Percentiles rank a stretch among this genome's conserved stretches.
These are phyloP conservation scores for Puccinia sorghi DNA, from an alignment of 1,284 basidiomycete genomes.

Conservation along the genomic window DNA sequence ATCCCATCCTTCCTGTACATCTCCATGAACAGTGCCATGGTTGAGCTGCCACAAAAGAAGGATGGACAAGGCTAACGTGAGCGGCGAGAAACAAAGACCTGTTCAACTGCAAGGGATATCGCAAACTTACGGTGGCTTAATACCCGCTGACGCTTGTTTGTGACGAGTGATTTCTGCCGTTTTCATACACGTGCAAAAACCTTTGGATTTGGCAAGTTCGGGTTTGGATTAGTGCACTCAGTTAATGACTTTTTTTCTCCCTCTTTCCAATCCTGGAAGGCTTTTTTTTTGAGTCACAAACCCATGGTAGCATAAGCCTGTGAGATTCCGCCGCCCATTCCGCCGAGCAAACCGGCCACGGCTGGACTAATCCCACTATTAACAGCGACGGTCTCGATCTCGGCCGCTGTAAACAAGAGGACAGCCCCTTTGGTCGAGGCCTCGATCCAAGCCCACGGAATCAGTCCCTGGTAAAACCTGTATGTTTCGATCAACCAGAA, in stretches of 20 bases:
- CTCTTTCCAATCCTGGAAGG: background rate
- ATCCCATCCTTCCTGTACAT: constrained; percentile 93
- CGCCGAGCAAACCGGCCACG: constrained; percentile 83
- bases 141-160: constrained; percentile 86
- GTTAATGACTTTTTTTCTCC: background rate
- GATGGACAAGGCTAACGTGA: background rate
- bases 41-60: constrained; percentile 17
- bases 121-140: constrained; percentile 80
- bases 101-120: constrained; percentile 58
- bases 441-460: constrained; percentile 99
- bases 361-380: constrained; percentile 74
- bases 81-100: background rate
- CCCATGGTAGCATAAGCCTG: constrained; percentile 99
- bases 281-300: constrained; percentile 60
- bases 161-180: constrained; percentile 97
- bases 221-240: background rate
- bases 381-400: constrained; percentile 75
- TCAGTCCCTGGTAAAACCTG: constrained; percentile 88
- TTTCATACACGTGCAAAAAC: constrained; percentile 98
- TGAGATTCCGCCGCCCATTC: constrained; percentile 95
- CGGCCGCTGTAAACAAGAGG: constrained; percentile 90
- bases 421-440: constrained; percentile 98
- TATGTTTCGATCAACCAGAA: background rate
- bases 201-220: constrained; percentile 60
- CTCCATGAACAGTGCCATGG: constrained; percentile 74